These are phyloP conservation scores for Trichosporon sp. DNA, from an alignment of 1,284 basidiomycete genomes.

Conservation along the genomic window DNA sequence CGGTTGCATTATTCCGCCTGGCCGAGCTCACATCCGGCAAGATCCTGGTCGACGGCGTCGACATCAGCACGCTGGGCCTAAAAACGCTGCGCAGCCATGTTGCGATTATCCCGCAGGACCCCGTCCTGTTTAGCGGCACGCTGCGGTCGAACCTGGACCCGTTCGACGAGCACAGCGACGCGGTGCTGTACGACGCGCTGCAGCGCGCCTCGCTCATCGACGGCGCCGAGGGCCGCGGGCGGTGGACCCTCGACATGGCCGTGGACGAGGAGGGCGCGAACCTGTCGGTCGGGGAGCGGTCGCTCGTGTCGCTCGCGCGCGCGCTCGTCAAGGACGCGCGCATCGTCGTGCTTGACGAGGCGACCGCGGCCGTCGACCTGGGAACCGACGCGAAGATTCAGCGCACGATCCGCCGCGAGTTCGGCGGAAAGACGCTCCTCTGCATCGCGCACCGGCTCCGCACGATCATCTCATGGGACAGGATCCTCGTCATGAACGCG, in stretches of 20 bases:
- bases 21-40: conserved; percentile 49
- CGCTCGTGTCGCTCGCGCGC: conserved; percentile 59
- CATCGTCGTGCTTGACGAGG: conserved; percentile 61
- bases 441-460: conserved; percentile 71
- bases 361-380: conserved; percentile 61
- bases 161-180: conserved; percentile 68
- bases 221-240: background rate
- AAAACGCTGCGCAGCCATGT: conserved; percentile 51
- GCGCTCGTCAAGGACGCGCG: conserved; percentile 65
- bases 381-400: conserved; percentile 73
- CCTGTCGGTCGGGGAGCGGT: conserved; percentile 18
- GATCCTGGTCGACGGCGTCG: conserved; percentile 51
- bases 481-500: conserved; percentile 44
- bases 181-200: conserved; percentile 73
- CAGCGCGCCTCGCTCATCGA: conserved; percentile 67
- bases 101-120: conserved; percentile 81
- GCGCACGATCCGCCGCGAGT: conserved; percentile 66
- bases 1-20: conserved; percentile 55
- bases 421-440: conserved; percentile 55
- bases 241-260: conserved; percentile 58
- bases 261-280: conserved; percentile 36
- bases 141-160: conserved; percentile 64
- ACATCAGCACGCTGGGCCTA: conserved; percentile 53
- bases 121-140: conserved; percentile 58
- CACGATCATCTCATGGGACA: conserved; percentile 58